Evolutionary conservation across 2,329 filamentous ascomycete species (phyloP), one percentile per base, ranked within the genome.

Genomic region (Cryphonectria carpinicola): DNA sequence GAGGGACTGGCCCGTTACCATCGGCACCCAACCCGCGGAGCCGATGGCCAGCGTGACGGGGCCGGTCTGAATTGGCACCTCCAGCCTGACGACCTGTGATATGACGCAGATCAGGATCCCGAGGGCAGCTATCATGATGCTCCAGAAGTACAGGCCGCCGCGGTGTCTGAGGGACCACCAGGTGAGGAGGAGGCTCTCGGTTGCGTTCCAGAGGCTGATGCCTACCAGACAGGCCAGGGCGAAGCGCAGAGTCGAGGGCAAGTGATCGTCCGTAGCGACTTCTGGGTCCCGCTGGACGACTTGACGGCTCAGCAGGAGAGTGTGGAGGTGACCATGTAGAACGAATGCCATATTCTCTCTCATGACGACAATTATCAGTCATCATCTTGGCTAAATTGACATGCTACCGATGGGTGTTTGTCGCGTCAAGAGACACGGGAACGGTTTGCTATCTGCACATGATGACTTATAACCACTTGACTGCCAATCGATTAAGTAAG

Each of bases 1-100:
- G 22, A 88, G 73, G 0, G 85, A 84, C 75, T 89, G 86, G 4
- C 89, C 89, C 22, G 86, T 86, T 11, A 89, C 84, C 82, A 90
- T 88, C 5, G 80, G 75, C 77, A 85, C 86, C 86, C 89, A 87
- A 14, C 87, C 69, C 2, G 43, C 17, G 14, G 58, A 70, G 8
- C 69, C 69, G 32, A 70, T 28, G 19, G 62, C 56, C 8, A 64
- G 25, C 28, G 49, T 43, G 17, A 67, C 61, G 25, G 67, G 28
- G 19, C 43, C n/a, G 41, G 54, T 64, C 25, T 52, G 28, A 19
- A 49, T 56, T 10, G 35, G 56, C 19, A 63, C 46, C n/a, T 46
- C 67, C 46, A 70, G 39, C 37, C 67, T 62, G 37, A 70, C 43
- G n/a, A 70, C 65, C 46, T 70, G 69, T 14, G 69, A 66, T 7